Conservation (phyloP, 495 filamentous ascomycete species). For the Xanthoparmelia taractica region DNA sequence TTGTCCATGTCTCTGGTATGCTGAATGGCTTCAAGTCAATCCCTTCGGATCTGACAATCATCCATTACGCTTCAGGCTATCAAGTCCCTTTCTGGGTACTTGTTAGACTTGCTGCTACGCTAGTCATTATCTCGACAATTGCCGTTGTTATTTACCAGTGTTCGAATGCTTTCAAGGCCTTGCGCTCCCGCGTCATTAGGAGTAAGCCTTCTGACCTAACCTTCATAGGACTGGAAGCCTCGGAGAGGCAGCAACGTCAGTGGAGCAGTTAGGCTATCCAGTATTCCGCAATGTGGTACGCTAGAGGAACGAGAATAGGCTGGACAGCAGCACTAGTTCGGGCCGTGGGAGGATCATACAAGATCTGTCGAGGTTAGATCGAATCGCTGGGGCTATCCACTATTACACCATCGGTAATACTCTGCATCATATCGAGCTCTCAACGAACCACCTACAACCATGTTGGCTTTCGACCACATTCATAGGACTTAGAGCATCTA, state of each 20-base stretch:
- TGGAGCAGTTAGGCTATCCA: background rate
- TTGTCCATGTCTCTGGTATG: background rate
- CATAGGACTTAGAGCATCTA: background rate
- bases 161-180: background rate
- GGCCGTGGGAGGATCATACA: too few relatives aligned
- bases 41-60: background rate
- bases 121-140: background rate
- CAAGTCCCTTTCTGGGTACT: background rate
- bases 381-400: too few relatives aligned
- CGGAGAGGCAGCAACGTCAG: background rate
- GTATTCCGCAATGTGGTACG: too few relatives aligned
- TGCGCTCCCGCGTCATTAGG: background rate
- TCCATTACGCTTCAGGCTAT: constrained; percentile 3
- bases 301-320: too few relatives aligned
- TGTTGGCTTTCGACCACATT: too few relatives aligned
- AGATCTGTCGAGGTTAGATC: background rate
- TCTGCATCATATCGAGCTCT: too few relatives aligned
- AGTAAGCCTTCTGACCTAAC: background rate
- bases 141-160: background rate
- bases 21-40: background rate
- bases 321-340: too few relatives aligned
- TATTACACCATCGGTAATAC: too few relatives aligned
- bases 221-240: background rate
- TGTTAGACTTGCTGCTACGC: background rate
- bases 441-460: too few relatives aligned